Percentiles rank a stretch among this genome's conserved stretches.
phyloP scores from a whole-genome alignment of 75 land plant genomes.

The Sequoiadendron giganteum region DNA sequence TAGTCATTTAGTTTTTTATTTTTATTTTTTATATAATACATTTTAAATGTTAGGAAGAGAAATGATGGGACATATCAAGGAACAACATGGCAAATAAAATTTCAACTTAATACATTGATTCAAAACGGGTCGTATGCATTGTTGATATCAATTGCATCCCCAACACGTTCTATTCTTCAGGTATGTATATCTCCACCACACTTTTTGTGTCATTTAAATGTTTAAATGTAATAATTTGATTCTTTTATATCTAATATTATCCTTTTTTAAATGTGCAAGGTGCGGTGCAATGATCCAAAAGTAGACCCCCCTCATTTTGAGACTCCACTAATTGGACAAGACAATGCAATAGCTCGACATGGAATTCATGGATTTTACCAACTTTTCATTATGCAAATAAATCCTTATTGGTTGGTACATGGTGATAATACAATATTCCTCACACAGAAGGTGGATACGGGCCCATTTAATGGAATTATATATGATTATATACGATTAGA shows the following conservation, averaged over 20 bases:
- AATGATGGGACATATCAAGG: slow-evolving; percentile 20
- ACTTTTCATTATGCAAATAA: slow-evolving; percentile 40
- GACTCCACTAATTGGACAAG: slow-evolving; percentile 46
- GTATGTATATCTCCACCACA: slow-evolving; percentile 4
- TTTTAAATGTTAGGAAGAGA: slow-evolving; percentile 13
- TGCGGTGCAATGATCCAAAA: slow-evolving; percentile 49
- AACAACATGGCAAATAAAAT: slow-evolving; percentile 64
- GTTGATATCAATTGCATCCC: slow-evolving; percentile 51
- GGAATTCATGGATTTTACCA: slow-evolving; percentile 71
- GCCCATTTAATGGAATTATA: slow-evolving; percentile 64
- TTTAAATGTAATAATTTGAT: too few relatives aligned
- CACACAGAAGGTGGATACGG: slow-evolving; percentile 42
- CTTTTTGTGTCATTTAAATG: too few relatives aligned
- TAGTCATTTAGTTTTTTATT: not conserved
- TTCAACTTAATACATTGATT: slow-evolving; percentile 26
- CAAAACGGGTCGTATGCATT: slow-evolving; percentile 36
- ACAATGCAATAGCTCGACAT: slow-evolving; percentile 81
- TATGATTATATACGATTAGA: slow-evolving; percentile 79
- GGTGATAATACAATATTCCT: slow-evolving; percentile 65
- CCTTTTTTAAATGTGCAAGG: slow-evolving; percentile 20
- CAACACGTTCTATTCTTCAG: slow-evolving; percentile 33
- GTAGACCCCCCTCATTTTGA: slow-evolving; percentile 33
- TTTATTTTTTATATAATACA: not conserved
- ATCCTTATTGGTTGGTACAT: slow-evolving; percentile 14
- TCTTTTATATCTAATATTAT: not conserved